Evolutionary conservation across 2,329 filamentous ascomycete species (phyloP).

Genomic region (Emmonsia crescens): DNA sequence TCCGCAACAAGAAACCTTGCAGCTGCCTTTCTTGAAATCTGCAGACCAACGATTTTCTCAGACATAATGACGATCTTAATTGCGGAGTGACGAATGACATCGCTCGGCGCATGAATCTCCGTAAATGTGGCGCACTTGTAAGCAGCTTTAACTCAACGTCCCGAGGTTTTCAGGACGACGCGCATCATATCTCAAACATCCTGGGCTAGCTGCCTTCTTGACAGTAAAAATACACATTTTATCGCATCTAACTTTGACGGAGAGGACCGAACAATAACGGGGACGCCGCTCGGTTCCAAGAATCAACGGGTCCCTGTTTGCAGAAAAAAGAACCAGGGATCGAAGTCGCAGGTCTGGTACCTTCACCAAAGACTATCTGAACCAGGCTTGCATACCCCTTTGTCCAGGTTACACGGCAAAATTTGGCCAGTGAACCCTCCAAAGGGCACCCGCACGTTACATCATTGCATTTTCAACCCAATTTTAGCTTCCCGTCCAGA

Average conservation of each 20-base stretch:
- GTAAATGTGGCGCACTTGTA: background rate
- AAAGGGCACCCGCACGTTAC: background rate
- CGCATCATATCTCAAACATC: background rate
- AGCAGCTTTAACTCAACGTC: background rate
- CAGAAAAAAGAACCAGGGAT: background rate
- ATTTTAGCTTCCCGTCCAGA: background rate
- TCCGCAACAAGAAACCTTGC: background rate
- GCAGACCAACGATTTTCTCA: background rate
- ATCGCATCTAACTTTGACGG: background rate
- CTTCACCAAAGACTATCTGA: background rate
- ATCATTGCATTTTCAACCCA: background rate
- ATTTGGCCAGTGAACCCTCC: background rate
- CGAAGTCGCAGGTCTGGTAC: background rate
- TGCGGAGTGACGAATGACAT: background rate
- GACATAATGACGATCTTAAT: constrained; percentile 1
- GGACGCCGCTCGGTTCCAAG: background rate
- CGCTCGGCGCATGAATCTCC: background rate
- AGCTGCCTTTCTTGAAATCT: background rate
- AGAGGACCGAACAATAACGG: background rate
- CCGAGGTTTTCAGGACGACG: background rate
- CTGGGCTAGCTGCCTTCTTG: background rate
- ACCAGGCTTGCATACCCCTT: background rate
- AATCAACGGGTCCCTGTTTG: background rate
- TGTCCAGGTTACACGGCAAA: background rate
- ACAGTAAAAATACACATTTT: background rate